Conservation (phyloP, 2,329 filamentous ascomycete species). For the Penicillium sclerotiorum region DNA sequence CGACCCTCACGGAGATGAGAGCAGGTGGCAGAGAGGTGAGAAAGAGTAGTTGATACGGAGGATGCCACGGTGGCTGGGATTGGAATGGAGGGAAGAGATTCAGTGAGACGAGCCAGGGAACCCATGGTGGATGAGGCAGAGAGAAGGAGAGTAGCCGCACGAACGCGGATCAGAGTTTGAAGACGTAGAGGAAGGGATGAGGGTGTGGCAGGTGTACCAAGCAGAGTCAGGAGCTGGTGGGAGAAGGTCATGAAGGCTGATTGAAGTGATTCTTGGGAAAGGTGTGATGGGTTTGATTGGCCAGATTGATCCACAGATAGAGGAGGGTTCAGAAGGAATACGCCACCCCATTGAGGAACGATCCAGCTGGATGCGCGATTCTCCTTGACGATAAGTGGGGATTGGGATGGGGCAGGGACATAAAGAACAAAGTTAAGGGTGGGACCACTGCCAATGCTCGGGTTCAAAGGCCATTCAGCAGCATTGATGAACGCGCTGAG, state of each 20-base stretch:
- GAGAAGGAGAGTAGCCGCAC: constrained; percentile 80
- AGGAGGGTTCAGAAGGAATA: constrained; percentile 66
- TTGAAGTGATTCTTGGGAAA: constrained; percentile 68
- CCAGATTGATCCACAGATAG: constrained; percentile 40
- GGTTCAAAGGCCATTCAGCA: constrained; percentile 94
- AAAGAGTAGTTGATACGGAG: constrained; percentile 77
- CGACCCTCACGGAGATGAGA: constrained; percentile 64
- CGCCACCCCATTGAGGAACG: constrained; percentile 92
- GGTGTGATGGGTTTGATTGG: constrained; percentile 45
- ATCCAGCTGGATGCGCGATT: constrained; percentile 77
- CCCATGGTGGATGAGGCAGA: constrained; percentile 92
- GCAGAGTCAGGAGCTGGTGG: constrained; percentile 81
- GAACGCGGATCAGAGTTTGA: constrained; percentile 80
- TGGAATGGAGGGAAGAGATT: constrained; percentile 83
- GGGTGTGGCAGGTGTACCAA: constrained; percentile 80
- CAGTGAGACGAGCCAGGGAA: constrained; percentile 82
- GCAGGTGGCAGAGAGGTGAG: constrained; percentile 77
- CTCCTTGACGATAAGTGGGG: constrained; percentile 62
- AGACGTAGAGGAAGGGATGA: constrained; percentile 79
- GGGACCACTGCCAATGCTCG: constrained; percentile 88
- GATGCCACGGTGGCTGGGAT: constrained; percentile 86
- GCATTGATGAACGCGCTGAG: constrained; percentile 95
- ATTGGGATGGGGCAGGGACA: constrained; percentile 70
- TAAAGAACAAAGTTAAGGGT: constrained; percentile 97
- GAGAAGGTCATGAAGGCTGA: constrained; percentile 88